Conservation (phyloP, 2,329 filamentous ascomycete species). For the Xylaria sp. region DNA sequence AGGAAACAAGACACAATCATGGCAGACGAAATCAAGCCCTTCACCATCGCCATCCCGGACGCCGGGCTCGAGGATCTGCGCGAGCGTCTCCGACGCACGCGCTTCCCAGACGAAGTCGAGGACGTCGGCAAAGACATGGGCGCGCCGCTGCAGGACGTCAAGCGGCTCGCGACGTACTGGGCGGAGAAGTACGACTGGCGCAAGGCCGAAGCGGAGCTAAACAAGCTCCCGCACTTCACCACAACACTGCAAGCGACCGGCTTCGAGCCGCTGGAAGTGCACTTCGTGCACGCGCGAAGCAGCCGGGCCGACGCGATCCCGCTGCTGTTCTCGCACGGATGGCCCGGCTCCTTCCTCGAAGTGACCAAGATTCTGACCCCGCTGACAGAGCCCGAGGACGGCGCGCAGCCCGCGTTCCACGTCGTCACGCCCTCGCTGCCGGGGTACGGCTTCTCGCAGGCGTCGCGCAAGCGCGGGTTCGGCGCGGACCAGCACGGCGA, state of each 20-base stretch:
- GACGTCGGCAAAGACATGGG: conserved; percentile 55
- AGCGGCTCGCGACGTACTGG: conserved; percentile 69
- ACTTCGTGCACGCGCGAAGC: conserved; percentile 68
- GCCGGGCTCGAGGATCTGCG: conserved; percentile 63
- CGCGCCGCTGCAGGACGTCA: conserved; percentile 68
- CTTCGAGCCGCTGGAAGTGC: conserved; percentile 69
- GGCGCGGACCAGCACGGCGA: conserved; percentile 67
- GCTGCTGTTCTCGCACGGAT: conserved; percentile 48
- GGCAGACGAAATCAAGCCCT: conserved; percentile 50
- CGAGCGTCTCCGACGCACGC: conserved; percentile 63
- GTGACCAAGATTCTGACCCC: conserved; percentile 64
- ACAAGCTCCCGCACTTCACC: conserved; percentile 69
- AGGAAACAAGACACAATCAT: conserved; percentile 10
- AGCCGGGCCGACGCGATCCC: conserved; percentile 56
- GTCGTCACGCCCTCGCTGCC: conserved; percentile 61
- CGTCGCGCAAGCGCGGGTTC: conserved; percentile 62
- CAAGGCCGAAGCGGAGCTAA: conserved; percentile 66
- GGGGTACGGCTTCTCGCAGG: conserved; percentile 57
- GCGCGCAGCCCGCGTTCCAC: conserved; percentile 54
- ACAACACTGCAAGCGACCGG: conserved; percentile 65
- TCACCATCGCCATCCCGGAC: conserved; percentile 64
- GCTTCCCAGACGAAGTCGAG: conserved; percentile 62
- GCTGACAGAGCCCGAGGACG: conserved; percentile 39
- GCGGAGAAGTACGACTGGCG: conserved; percentile 70
- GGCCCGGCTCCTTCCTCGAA: conserved; percentile 71